Evolutionary conservation across 2,329 filamentous ascomycete species (phyloP).

Genomic region (Orbilia ellipsospora): DNA sequence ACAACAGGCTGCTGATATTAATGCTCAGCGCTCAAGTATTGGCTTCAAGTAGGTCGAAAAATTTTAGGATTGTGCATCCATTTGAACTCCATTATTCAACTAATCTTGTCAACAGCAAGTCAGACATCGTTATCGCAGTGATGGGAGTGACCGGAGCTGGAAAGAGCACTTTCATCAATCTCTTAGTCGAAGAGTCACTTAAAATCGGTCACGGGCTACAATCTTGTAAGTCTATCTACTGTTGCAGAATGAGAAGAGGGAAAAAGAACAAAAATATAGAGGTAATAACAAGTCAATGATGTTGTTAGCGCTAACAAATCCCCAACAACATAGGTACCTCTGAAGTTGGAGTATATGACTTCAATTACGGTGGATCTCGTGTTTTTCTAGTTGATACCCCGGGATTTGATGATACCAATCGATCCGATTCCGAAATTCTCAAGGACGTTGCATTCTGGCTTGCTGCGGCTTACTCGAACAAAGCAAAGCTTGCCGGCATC

Average conservation of each 20-base stretch:
- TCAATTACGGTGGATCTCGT: conserved; percentile 16
- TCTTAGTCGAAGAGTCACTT: conserved; percentile 1
- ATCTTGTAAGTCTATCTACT: conserved; percentile 14
- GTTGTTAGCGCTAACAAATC: neutral
- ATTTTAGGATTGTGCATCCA: no score
- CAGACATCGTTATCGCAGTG: conserved; percentile 29
- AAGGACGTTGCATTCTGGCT: conserved; percentile 63
- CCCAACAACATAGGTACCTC: conserved; percentile 10
- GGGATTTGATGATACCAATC: conserved; percentile 64
- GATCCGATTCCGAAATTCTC: conserved; percentile 64
- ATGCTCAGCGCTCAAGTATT: neutral
- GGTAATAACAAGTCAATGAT: neutral
- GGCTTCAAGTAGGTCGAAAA: conserved; percentile 15
- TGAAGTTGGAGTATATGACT: conserved; percentile 3
- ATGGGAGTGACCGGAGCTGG: conserved; percentile 30
- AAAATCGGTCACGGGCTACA: conserved; percentile 13
- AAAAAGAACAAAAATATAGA: neutral
- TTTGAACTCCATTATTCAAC: neutral
- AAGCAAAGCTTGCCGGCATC: conserved; percentile 62
- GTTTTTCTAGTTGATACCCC: conserved; percentile 64
- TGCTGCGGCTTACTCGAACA: conserved; percentile 59
- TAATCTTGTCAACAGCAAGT: neutral
- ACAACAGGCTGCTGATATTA: conserved; percentile 1
- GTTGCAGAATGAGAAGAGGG: neutral
- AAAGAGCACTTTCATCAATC: conserved; percentile 27